phyloP scores from a whole-genome alignment of 768 basidiomycete species.

The Collybia sp. region DNA sequence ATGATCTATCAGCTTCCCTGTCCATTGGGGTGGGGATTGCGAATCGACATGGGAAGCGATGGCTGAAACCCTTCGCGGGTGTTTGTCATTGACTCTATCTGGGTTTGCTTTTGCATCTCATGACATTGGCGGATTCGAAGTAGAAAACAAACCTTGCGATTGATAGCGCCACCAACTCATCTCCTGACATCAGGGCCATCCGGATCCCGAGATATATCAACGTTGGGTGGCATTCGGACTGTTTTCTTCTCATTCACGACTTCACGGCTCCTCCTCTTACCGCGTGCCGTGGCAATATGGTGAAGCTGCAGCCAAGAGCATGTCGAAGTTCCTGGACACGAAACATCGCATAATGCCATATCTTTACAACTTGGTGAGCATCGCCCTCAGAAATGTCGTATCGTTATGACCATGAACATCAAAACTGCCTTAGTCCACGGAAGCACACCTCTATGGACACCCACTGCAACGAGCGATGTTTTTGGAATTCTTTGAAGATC shows the following conservation, averaged over 20 bases:
- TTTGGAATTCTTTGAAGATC: conserved; percentile 55
- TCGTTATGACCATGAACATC: conserved; percentile 2
- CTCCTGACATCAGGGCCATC: conserved; percentile 42
- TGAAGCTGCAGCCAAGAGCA: conserved; percentile 59
- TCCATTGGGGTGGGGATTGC: conserved; percentile 74
- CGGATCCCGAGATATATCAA: conserved; percentile 64
- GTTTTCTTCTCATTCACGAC: conserved; percentile 70
- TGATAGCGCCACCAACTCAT: background rate
- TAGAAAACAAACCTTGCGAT: conserved; percentile 12
- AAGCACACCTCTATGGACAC: conserved; percentile 46
- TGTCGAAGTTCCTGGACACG: conserved; percentile 55
- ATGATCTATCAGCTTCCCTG: conserved; percentile 25
- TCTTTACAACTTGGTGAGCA: conserved; percentile 48
- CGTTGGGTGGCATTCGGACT: conserved; percentile 76
- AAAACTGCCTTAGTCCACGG: conserved; percentile 35
- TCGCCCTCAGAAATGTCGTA: background rate
- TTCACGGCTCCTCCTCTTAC: conserved; percentile 72
- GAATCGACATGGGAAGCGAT: conserved; percentile 77
- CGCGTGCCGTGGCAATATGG: conserved; percentile 78
- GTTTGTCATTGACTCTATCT: conserved; percentile 58
- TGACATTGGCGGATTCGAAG: conserved; percentile 78
- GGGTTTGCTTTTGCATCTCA: conserved; percentile 72
- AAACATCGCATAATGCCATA: conserved; percentile 78
- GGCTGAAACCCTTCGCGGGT: conserved; percentile 68
- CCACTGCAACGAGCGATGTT: conserved; percentile 65